phyloP scores from a whole-genome alignment of 352 stramenopile genomes.

The Globisporangium paroecandrum region DNA sequence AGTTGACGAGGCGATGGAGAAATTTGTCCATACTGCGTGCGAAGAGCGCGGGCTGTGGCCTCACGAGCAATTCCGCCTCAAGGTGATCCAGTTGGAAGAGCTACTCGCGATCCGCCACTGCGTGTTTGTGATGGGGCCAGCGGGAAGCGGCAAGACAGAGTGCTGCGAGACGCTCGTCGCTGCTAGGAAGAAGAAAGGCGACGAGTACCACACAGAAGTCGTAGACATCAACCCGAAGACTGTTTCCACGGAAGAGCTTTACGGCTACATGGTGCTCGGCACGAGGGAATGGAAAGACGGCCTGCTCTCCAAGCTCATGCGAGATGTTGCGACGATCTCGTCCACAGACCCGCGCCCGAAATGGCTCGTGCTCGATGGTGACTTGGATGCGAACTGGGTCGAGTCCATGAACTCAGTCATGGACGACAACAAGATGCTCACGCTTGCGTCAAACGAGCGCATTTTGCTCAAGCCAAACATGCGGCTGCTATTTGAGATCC shows the following conservation, averaged over 20 bases:
- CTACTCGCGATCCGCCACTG: constrained; percentile 93
- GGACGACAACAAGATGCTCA: constrained; percentile 90
- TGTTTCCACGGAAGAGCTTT: constrained; percentile 95
- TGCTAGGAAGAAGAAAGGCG: constrained; percentile 73
- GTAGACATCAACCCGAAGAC: constrained; percentile 95
- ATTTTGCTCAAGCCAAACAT: constrained; percentile 94
- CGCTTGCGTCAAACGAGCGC: constrained; percentile 92
- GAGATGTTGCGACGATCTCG: constrained; percentile 78
- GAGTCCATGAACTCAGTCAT: constrained; percentile 91
- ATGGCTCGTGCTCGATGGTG: constrained; percentile 95
- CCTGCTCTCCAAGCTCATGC: constrained; percentile 92
- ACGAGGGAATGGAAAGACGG: constrained; percentile 96
- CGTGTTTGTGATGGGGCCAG: constrained; percentile 94
- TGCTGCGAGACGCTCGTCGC: constrained; percentile 90
- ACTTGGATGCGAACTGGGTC: constrained; percentile 86
- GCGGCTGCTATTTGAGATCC: constrained; percentile 95
- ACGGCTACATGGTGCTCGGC: constrained; percentile 93
- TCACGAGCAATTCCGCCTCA: constrained; percentile 91
- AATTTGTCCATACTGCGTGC: constrained; percentile 88
- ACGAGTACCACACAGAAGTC: constrained; percentile 61
- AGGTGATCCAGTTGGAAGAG: constrained; percentile 95
- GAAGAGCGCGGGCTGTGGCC: constrained; percentile 86
- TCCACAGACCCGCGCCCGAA: constrained; percentile 75
- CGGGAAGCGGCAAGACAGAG: constrained; percentile 92
- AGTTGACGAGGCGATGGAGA: constrained; percentile 88